These are phyloP conservation scores for Termitomyces sp. DNA, from an alignment of 768 basidiomycete species.

Conservation along the genomic window DNA sequence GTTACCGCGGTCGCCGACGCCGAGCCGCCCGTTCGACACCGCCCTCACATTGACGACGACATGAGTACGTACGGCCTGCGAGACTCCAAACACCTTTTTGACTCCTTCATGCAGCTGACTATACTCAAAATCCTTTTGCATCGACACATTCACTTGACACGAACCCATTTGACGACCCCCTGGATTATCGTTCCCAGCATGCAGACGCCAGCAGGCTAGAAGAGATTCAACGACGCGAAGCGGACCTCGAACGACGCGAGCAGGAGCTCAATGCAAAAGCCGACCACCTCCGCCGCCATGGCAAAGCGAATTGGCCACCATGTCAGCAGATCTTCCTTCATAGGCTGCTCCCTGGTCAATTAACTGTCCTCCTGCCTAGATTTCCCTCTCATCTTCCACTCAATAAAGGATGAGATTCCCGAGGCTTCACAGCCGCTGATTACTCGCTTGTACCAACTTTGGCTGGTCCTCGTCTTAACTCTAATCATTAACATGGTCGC, in stretches of 20 bases:
- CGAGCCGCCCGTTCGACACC: conserved; percentile 1
- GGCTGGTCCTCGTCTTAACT: conserved; percentile 83
- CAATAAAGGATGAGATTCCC: conserved; percentile 87
- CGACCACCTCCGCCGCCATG: conserved; percentile 66
- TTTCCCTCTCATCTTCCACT: conserved; percentile 92
- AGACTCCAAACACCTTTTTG: not conserved
- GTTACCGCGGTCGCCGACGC: conserved; percentile 11
- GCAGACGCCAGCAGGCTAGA: conserved; percentile 42
- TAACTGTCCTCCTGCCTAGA: conserved; percentile 41
- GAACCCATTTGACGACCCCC: conserved; percentile 88
- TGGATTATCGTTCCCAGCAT: conserved; percentile 22
- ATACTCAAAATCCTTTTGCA: conserved; percentile 75
- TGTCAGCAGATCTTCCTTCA: conserved; percentile 44
- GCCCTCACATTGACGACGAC: conserved; percentile 15
- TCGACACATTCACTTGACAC: conserved; percentile 80
- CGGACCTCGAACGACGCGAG: conserved; percentile 77
- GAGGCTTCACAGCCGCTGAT: conserved; percentile 74
- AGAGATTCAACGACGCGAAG: conserved; percentile 73
- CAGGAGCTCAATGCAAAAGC: conserved; percentile 64
- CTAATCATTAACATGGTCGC: conserved; percentile 87
- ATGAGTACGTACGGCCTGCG: not conserved
- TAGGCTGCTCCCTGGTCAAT: conserved; percentile 12
- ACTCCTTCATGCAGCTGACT: conserved; percentile 21
- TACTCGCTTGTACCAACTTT: conserved; percentile 85
- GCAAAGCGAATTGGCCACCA: conserved; percentile 91